Base-by-base conservation (phyloP, 371 early-diverging fungal genomes). In the Mortierella sp. region DNA sequence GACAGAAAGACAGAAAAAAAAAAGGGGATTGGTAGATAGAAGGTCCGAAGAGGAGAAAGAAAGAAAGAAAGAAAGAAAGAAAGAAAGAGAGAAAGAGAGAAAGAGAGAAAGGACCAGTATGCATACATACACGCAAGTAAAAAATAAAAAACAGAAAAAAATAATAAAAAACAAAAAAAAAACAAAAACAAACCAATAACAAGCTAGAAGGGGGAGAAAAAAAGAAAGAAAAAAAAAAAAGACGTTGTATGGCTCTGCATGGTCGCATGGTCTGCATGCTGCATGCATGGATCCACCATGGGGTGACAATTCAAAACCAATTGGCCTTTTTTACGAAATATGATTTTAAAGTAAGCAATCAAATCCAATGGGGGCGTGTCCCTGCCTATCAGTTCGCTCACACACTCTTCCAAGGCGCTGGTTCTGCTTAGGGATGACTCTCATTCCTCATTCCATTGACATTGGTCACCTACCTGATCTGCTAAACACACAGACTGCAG, bases 221-320 rank as follows among this genome's bases (percentile, higher is more conserved):
- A 58, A 58, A 41, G 50, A 58, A 36, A 32, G 21, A 38, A 43
- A n/a, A 58, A 58, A 41, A 58, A 58, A 36, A 32, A 43, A 47
- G 58, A 65, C 43, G 72, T 71, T 71, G 61, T 65, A 71, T 71
- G 72, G 65, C 65, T 45, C 43, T 36, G 38, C 63, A 70, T 36
- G 67, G 72, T 67, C 57, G 66, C 72, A 72, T 66, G 72, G 69
- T 68, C 62, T 68, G 53, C 69, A 68, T 67, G 67, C 62, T 68
- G 53, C 69, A 68, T 67, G 67, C 59, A 19, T 58, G 16, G 22
- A 53, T 53, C 15, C 15, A 43, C 43, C 43, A 43, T 13, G 10
- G 53, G 53, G 36, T 6, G 36, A 36, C 36, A 36, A 36, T 36
- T 36, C 36, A 36, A 36, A 36, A 6, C 36, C 7, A 36, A 36